Percentiles rank a stretch among this genome's conserved stretches.
These are phyloP conservation scores for Speleostelium caveatum DNA, from an alignment of 78 protist genomes.

Conservation along the genomic window DNA sequence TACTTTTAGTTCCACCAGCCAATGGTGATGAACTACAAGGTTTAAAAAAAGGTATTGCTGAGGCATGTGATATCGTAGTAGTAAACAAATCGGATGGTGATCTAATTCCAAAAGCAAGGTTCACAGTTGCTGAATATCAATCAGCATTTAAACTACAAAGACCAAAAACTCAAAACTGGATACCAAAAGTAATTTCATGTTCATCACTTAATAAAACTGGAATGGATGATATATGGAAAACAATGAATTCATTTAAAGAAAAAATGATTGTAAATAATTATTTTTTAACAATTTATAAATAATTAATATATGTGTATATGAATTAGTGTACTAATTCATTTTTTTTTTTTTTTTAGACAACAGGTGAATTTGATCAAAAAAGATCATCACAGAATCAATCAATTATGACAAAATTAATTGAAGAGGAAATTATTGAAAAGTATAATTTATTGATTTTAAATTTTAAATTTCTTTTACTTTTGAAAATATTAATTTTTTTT, in stretches of 20 bases:
- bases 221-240: constrained; percentile 70
- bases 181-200: constrained; percentile 55
- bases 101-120: constrained; percentile 72
- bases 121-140: constrained; percentile 73
- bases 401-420: constrained; percentile 72
- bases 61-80: constrained; percentile 92
- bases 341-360: not conserved
- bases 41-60: constrained; percentile 96
- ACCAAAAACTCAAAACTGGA: constrained; percentile 78
- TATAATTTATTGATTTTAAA: too few species aligned
- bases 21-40: constrained; percentile 98
- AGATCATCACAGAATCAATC: constrained; percentile 68
- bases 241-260: constrained; percentile 32
- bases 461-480: too few species aligned
- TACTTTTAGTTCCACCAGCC: constrained; percentile 96
- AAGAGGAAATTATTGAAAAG: constrained; percentile 61
- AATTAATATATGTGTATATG: not conserved
- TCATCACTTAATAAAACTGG: constrained; percentile 33
- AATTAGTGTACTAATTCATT: not conserved
- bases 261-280: constrained; percentile 72
- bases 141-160: constrained; percentile 78
- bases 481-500: too few species aligned
- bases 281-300: not conserved
- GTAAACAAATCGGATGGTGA: constrained; percentile 97
- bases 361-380: constrained; percentile 47